Percentiles rank a stretch among this genome's conserved stretches.
Conservation (phyloP, 2,329 filamentous ascomycete species). For the Pseudogymnoascus sp. region DNA sequence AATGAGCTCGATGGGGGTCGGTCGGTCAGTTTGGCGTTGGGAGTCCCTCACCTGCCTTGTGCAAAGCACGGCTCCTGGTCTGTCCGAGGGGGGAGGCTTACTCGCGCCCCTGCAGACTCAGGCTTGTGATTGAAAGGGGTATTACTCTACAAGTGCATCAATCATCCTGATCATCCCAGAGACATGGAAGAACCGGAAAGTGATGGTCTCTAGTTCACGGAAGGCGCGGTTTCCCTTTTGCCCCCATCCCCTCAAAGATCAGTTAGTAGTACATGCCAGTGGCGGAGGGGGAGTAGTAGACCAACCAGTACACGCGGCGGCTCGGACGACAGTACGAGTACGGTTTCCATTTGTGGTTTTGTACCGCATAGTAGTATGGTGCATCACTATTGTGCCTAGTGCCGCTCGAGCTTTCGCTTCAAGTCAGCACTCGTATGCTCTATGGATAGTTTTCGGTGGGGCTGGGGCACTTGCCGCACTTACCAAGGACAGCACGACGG, state of each 20-base stretch:
- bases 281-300: background rate
- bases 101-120: background rate
- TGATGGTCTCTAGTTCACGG: slow-evolving; percentile 4
- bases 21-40: background rate
- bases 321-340: slow-evolving; percentile 4
- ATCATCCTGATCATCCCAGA: slow-evolving; percentile 8
- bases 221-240: background rate
- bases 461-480: slow-evolving; percentile 4
- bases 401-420: background rate
- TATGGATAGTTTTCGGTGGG: background rate
- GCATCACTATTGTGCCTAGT: background rate
- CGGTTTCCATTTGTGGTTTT: background rate
- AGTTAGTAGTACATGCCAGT: slow-evolving; percentile 5
- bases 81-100: slow-evolving; percentile 3
- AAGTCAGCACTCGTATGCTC: background rate
- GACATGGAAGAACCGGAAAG: slow-evolving; percentile 2
- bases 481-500: background rate
- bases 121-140: background rate
- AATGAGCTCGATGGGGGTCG: background rate
- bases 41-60: background rate
- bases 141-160: background rate
- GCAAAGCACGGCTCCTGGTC: slow-evolving; percentile 5
- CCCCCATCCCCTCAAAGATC: background rate
- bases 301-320: slow-evolving; percentile 7
- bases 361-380: background rate